Base-by-base conservation (phyloP, 306 rosid genomes). In the Malus fusca region DNA sequence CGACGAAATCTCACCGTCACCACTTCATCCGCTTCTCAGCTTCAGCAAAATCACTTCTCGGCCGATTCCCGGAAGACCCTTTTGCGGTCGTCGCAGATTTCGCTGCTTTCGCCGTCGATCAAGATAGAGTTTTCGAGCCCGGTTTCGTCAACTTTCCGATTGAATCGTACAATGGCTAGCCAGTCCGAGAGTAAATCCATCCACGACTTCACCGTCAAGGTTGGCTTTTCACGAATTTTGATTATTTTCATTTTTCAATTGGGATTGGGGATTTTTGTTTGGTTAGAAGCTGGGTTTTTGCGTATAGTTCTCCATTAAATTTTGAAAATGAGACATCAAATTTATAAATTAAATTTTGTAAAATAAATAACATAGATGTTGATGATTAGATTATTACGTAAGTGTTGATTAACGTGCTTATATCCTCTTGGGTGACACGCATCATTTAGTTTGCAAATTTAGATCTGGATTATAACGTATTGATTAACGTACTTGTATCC, bases 121-220 rank as follows among this genome's bases (percentile, higher is more conserved):
- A 21, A 59, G 42, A 26, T 77, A 19, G 37, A 26, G 51, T 69
- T 76, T 68, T 71, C 63, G 62, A 66, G 66, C 56, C 66, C 81
- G 2, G 75, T 82, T 51, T 63, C 3, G 13, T 73, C 55, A 42
- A 6, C 15, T 74, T 64, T 55, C 5, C 73, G 46, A 63, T 78
- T 73, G 31, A 77, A 69, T 77, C 89, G 75, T 78, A 67, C 87
- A 18, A 90, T 92, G 96, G 93, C 96, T 11, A 48, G 88, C 82
- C 89, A 80, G 30, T 88, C 97, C 33, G 71, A 60, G 68, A 21
- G 71, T 28, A 56, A 71, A 55, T 84, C 97, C 3, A 65, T 91
- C 74, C 77, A 91, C 31, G 92, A 91, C 71, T 91, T 91, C 92
- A 87, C 88, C 30, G 93, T 89, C 23, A 89, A 87, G 82, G 96